phyloP scores from a whole-genome alignment of 2,329 filamentous ascomycete genomes.

The Penicillium freii region DNA sequence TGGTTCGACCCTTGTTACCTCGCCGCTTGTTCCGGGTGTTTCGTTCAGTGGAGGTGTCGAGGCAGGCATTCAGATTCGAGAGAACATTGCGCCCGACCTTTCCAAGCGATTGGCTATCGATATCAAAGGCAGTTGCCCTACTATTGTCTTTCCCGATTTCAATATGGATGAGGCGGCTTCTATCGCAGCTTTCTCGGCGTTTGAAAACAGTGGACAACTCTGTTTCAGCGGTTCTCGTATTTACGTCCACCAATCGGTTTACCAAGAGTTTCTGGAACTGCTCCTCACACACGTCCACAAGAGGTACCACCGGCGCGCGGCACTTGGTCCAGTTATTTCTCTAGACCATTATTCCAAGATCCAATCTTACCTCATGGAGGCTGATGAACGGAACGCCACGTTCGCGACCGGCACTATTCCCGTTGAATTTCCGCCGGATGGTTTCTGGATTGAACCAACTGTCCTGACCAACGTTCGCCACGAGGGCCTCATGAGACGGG shows the following conservation, averaged over 20 bases:
- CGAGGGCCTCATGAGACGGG: neutral
- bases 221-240: neutral
- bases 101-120: neutral
- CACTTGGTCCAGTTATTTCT: neutral
- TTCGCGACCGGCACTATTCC: neutral
- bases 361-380: neutral
- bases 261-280: accelerated
- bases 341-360: neutral
- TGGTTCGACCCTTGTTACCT: neutral
- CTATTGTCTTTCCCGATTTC: neutral
- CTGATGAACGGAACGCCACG: accelerated
- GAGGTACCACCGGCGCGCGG: too few relatives aligned
- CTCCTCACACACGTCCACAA: too few relatives aligned
- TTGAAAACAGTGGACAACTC: neutral
- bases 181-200: neutral
- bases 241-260: neutral
- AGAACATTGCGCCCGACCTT: neutral
- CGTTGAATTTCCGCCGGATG: accelerated
- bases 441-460: neutral
- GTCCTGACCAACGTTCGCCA: neutral
- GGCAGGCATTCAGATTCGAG: neutral
- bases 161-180: neutral
- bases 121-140: neutral
- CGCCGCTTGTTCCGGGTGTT: neutral
- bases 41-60: neutral